Evolutionary conservation across 1,139 yeast species (phyloP).

Genomic region (Kurtzmaniella quercitrusa): DNA sequence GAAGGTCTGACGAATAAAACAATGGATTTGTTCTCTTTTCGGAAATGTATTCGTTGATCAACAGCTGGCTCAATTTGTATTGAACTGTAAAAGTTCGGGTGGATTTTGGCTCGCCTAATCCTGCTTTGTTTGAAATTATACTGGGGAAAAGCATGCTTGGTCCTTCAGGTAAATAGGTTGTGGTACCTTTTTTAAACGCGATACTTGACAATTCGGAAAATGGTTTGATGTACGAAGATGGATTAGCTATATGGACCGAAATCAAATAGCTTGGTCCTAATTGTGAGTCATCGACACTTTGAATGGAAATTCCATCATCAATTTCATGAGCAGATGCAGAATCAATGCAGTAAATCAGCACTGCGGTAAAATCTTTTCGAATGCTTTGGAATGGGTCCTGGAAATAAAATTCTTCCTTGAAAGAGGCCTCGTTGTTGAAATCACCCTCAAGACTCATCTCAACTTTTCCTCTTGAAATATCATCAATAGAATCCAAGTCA

Average conservation of each 20-base stretch:
- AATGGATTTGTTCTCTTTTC: neutral
- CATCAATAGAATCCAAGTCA: neutral
- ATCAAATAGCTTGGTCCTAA: conserved; percentile 33
- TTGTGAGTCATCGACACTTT: conserved; percentile 18
- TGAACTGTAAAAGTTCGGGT: conserved; percentile 39
- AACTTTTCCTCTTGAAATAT: neutral
- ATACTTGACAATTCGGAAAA: conserved; percentile 47
- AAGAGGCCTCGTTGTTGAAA: neutral
- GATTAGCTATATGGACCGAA: conserved; percentile 84
- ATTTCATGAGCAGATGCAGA: conserved; percentile 79
- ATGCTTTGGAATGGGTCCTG: conserved; percentile 30
- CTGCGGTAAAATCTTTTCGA: conserved; percentile 33
- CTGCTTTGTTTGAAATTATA: conserved; percentile 48
- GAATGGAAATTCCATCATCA: conserved; percentile 85
- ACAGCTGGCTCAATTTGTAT: conserved; percentile 22
- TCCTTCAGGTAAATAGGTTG: conserved; percentile 71
- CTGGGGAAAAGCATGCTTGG: conserved; percentile 68
- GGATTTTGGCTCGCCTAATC: conserved; percentile 37
- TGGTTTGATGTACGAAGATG: conserved; percentile 58
- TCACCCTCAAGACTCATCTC: neutral
- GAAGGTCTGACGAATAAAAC: conserved; percentile 5
- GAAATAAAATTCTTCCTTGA: conserved; percentile 22
- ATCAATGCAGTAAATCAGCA: conserved; percentile 82
- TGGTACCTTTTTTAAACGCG: conserved; percentile 60
- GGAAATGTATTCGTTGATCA: conserved; percentile 13